Percentiles rank a stretch among this genome's conserved stretches.
Evolutionary conservation across 768 basidiomycete genomes (phyloP).

Genomic region (Artomyces pyxidatus): DNA sequence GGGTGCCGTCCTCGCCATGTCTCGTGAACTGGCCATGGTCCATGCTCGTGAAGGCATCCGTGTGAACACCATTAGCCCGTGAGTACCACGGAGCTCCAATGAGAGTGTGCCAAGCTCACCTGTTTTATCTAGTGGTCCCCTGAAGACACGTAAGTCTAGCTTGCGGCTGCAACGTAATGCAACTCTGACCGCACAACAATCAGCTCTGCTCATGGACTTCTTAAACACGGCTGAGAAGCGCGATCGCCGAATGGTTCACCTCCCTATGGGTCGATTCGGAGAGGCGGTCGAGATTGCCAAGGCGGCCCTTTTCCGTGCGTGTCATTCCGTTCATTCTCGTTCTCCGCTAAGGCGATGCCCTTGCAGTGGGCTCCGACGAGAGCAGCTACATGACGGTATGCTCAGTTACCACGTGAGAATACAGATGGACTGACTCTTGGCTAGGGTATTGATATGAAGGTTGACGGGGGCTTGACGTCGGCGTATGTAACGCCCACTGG

Average conservation of each 20-base stretch:
- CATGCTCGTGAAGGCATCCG: conserved; percentile 97
- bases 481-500: conserved; percentile 91
- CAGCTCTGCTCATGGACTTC: conserved; percentile 97
- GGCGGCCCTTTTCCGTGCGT: conserved; percentile 87
- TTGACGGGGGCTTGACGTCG: conserved; percentile 88
- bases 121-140: conserved; percentile 59
- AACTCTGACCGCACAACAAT: background rate
- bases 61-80: conserved; percentile 95
- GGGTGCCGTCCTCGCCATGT: conserved; percentile 99
- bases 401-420: too few species aligned
- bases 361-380: conserved; percentile 82
- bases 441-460: conserved; percentile 87
- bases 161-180: background rate
- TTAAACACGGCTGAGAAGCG: conserved; percentile 94
- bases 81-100: conserved; percentile 24
- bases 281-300: conserved; percentile 94
- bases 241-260: conserved; percentile 80
- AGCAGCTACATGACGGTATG: conserved; percentile 92
- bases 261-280: conserved; percentile 96
- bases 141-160: conserved; percentile 75
- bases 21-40: conserved; percentile 94
- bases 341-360: background rate
- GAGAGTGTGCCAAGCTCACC: conserved; percentile 1
- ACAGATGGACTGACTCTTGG: background rate
- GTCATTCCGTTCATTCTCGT: background rate